Conservation (phyloP, 805 yeast genomes). For the Metschnikowia vanudenii region DNA sequence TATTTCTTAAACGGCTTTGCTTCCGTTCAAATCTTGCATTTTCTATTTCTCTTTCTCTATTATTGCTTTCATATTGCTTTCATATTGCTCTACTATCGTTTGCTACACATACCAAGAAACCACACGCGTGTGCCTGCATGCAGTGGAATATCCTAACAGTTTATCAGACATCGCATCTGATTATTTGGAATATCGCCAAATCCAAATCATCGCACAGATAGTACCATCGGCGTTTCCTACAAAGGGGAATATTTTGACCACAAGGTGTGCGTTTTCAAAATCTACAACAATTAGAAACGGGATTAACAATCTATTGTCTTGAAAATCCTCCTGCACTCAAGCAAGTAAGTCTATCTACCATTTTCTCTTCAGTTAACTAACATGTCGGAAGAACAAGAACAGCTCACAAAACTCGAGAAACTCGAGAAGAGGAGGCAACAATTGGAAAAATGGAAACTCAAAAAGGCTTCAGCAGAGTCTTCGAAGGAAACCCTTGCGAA, state of each 20-base stretch:
- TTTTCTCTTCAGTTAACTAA: conserved; percentile 6
- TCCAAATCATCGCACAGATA: not conserved
- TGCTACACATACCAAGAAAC: too few species aligned
- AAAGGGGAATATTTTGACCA: not conserved
- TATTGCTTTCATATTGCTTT: too few species aligned
- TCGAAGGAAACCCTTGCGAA: not conserved
- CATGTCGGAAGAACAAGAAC: conserved; percentile 19
- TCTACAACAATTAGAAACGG: not conserved
- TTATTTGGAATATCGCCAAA: not conserved
- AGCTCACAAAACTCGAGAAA: conserved; percentile 30
- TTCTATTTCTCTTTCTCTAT: too few species aligned
- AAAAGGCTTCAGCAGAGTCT: conserved; percentile 34
- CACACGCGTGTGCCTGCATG: not conserved
- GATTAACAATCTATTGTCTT: too few species aligned
- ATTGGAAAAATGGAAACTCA: conserved; percentile 59
- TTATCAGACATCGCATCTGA: not conserved
- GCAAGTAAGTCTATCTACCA: too few species aligned
- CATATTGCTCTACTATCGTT: too few species aligned
- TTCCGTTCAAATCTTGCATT: too few species aligned
- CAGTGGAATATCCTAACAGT: not conserved
- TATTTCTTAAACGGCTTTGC: too few species aligned
- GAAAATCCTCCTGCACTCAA: too few species aligned
- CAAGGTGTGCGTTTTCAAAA: conserved; percentile 15
- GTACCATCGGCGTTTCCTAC: not conserved
- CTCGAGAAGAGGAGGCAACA: conserved; percentile 47